Evolutionary conservation across 106 monocot genomes (phyloP).

Genomic region (Triglochin maritima): DNA sequence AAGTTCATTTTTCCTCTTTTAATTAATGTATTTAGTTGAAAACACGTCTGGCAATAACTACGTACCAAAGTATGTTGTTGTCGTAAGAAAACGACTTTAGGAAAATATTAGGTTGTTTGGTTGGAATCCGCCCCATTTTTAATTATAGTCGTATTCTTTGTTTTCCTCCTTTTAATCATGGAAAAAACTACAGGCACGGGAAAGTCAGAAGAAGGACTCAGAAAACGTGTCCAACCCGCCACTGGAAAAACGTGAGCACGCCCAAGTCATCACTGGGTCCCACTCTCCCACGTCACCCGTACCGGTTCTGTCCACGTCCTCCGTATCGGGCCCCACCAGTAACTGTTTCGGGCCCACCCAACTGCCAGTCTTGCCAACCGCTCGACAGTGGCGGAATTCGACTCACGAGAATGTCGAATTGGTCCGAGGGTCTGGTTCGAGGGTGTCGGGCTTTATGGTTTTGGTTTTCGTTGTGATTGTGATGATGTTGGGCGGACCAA

Average conservation of each 20-base stretch:
- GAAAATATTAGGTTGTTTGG: too few relatives aligned
- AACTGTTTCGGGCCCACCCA: background rate
- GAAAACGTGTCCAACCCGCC: background rate
- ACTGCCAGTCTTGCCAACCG: background rate
- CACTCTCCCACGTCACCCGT: background rate
- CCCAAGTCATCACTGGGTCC: background rate
- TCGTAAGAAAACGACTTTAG: too few relatives aligned
- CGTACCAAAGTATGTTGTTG: too few relatives aligned
- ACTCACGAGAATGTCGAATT: background rate
- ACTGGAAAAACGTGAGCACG: background rate
- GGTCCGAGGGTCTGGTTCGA: background rate
- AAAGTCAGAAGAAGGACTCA: background rate
- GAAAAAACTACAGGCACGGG: background rate
- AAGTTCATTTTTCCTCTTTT: too few relatives aligned
- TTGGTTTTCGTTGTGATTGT: constrained; percentile 1
- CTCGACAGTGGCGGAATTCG: background rate
- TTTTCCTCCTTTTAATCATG: background rate
- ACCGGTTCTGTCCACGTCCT: background rate
- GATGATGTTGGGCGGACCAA: constrained; percentile 11
- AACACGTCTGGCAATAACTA: too few relatives aligned
- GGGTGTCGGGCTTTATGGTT: background rate
- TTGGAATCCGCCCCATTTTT: too few relatives aligned
- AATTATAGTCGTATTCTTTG: constrained; percentile 18
- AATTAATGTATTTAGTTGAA: too few relatives aligned
- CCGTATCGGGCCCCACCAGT: background rate